A percentile compares a stretch with the other conserved stretches of the same genome.
These are phyloP conservation scores for Marasmius fiardii DNA, from an alignment of 1,284 basidiomycete species.

Conservation along the genomic window DNA sequence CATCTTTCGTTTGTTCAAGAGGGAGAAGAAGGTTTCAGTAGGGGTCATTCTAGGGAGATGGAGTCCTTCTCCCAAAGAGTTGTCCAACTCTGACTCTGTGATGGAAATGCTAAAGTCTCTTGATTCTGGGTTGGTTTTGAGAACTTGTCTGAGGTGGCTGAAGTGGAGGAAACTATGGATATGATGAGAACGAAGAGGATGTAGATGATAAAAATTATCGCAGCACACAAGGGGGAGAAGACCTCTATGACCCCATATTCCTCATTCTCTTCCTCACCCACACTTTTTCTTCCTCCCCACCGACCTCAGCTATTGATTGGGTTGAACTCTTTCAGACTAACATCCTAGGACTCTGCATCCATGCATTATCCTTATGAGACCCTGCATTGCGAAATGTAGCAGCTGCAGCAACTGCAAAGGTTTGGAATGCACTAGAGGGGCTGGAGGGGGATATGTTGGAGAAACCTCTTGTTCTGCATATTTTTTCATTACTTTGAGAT, in stretches of 20 bases:
- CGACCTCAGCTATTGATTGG: constrained; percentile 71
- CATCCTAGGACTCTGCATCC: constrained; percentile 70
- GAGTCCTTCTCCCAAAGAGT: no score
- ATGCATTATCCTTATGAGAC: constrained; percentile 71
- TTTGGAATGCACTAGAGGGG: constrained; percentile 61
- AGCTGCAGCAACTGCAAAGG: constrained; percentile 45
- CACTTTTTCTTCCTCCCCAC: constrained; percentile 54
- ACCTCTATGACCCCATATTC: constrained; percentile 83
- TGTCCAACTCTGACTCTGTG: constrained; percentile 37
- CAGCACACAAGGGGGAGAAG: constrained; percentile 33
- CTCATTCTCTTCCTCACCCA: constrained; percentile 67
- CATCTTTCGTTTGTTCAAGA: constrained; percentile 80
- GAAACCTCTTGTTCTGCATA: constrained; percentile 70
- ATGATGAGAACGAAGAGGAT: constrained; percentile 39
- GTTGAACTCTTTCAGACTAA: constrained; percentile 85
- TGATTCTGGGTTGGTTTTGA: constrained; percentile 67
- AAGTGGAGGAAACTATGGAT: constrained; percentile 46
- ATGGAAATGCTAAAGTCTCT: constrained; percentile 72
- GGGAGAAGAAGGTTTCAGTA: constrained; percentile 63
- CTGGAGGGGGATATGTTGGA: constrained; percentile 82
- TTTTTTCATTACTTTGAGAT: constrained; percentile 73
- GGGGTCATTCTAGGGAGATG: constrained; percentile 59
- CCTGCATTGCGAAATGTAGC: constrained; percentile 56
- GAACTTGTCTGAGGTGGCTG: constrained; percentile 76
- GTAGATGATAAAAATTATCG: no score